Percentiles rank a stretch among this genome's conserved stretches.
phyloP scores from a whole-genome alignment of 371 early-diverging fungal species.

The Umbelopsis sp. region DNA sequence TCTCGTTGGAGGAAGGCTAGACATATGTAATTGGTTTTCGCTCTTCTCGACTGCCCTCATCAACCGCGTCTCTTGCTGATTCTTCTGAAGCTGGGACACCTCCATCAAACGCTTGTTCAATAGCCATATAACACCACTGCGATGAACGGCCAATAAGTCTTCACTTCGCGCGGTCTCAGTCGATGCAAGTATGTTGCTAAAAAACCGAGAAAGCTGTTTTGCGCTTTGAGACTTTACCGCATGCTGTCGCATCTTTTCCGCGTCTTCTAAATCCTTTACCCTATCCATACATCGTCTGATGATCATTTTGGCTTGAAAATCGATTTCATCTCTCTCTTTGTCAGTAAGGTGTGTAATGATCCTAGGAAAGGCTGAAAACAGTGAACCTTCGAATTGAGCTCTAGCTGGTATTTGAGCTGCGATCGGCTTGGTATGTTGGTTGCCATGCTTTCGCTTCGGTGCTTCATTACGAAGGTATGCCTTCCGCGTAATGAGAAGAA shows the following conservation, averaged over 20 bases:
- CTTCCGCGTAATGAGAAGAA: slow-evolving; percentile 48
- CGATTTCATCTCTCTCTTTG: slow-evolving; percentile 61
- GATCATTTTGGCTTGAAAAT: slow-evolving; percentile 60
- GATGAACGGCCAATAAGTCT: slow-evolving; percentile 49
- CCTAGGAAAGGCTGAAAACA: slow-evolving; percentile 43
- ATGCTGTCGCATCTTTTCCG: slow-evolving; percentile 37
- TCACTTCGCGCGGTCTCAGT: slow-evolving; percentile 25
- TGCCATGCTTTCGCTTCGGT: slow-evolving; percentile 16
- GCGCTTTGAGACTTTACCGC: slow-evolving; percentile 23
- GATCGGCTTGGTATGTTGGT: background rate
- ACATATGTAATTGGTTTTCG: slow-evolving; percentile 40
- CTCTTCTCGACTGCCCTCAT: slow-evolving; percentile 55
- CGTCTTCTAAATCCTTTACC: slow-evolving; percentile 53
- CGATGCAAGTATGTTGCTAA: slow-evolving; percentile 23
- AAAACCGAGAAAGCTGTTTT: slow-evolving; percentile 27
- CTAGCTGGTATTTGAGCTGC: slow-evolving; percentile 3
- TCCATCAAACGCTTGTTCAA: slow-evolving; percentile 56
- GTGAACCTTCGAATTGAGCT: slow-evolving; percentile 23
- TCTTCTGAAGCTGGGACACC: slow-evolving; percentile 55
- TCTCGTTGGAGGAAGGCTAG: slow-evolving; percentile 15
- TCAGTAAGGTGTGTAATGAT: slow-evolving; percentile 43
- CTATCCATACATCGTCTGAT: slow-evolving; percentile 58
- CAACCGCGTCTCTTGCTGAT: slow-evolving; percentile 58
- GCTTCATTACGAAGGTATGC: slow-evolving; percentile 45
- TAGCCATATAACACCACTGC: slow-evolving; percentile 56